A percentile compares a stretch with the other conserved stretches of the same genome.
These are phyloP conservation scores for Teunomyces barrocoloradensis DNA, from an alignment of 805 yeast genomes.

Conservation along the genomic window DNA sequence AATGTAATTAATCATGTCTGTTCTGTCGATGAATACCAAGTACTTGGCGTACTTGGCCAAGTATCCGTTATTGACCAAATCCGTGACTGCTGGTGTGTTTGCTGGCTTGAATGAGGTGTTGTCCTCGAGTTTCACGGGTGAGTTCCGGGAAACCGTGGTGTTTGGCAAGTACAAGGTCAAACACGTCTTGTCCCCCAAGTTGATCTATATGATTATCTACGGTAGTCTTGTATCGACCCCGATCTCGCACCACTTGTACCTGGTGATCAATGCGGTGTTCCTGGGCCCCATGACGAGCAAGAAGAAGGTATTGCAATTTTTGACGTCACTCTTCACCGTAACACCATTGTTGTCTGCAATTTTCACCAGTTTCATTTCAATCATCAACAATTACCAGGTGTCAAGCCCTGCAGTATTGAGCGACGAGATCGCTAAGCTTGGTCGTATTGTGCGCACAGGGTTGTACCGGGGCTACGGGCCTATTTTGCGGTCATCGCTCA, in stretches of 20 bases:
- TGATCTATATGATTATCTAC: slow-evolving; percentile 54
- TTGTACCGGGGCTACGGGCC: slow-evolving; percentile 43
- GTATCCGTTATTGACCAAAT: slow-evolving; percentile 59
- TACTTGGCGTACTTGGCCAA: slow-evolving; percentile 40
- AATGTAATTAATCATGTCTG: slow-evolving; percentile 5
- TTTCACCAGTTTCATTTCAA: slow-evolving; percentile 51
- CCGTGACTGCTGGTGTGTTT: slow-evolving; percentile 54
- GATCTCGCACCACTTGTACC: slow-evolving; percentile 52
- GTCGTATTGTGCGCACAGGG: slow-evolving; percentile 24
- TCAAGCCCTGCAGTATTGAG: slow-evolving; percentile 10
- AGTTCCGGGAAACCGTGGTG: slow-evolving; percentile 26
- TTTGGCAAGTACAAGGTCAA: slow-evolving; percentile 21
- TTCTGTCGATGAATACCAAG: slow-evolving; percentile 18
- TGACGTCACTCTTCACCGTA: slow-evolving; percentile 50
- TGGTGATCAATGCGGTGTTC: slow-evolving; percentile 38
- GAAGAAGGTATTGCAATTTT: slow-evolving; percentile 48
- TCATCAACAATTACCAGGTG: slow-evolving; percentile 42
- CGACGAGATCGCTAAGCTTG: slow-evolving; percentile 10
- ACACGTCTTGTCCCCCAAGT: slow-evolving; percentile 44
- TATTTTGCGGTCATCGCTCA: slow-evolving; percentile 51
- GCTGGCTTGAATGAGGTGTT: slow-evolving; percentile 57
- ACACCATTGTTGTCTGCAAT: slow-evolving; percentile 52
- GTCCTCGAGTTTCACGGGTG: slow-evolving; percentile 51
- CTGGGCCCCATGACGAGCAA: slow-evolving; percentile 35
- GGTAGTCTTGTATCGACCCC: slow-evolving; percentile 59